Percentiles rank a stretch among this genome's conserved stretches.
phyloP scores from a whole-genome alignment of 2,329 filamentous ascomycete genomes.

The Botryotinia convoluta region DNA sequence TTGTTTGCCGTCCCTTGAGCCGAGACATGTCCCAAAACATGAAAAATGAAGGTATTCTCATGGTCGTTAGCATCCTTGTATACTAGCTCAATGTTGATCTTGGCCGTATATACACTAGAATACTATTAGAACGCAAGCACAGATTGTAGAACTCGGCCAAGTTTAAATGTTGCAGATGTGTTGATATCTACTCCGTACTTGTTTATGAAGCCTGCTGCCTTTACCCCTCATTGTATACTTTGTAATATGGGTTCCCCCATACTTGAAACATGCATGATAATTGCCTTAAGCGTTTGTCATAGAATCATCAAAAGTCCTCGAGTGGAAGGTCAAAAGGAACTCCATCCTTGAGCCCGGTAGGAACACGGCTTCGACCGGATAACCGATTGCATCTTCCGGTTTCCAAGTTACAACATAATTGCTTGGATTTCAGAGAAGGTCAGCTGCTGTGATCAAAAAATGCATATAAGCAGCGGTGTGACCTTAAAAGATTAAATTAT shows the following conservation, averaged over 20 bases:
- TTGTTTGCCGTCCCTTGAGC: slow-evolving; percentile 5
- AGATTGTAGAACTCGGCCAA: neutral
- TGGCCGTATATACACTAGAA: neutral
- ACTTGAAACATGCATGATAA: slow-evolving; percentile 5
- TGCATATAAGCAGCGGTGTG: slow-evolving; percentile 13
- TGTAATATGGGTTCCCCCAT: neutral
- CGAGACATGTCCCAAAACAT: neutral
- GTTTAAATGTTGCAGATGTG: neutral
- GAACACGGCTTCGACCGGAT: slow-evolving; percentile 3
- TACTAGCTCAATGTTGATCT: neutral
- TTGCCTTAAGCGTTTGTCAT: slow-evolving; percentile 13
- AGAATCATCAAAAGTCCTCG: slow-evolving; percentile 6
- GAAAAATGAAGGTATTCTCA: slow-evolving; percentile 12
- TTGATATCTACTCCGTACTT: neutral
- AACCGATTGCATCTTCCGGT: slow-evolving; percentile 4
- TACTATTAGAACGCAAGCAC: neutral
- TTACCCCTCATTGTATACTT: slow-evolving; percentile 2
- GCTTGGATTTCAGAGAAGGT: slow-evolving; percentile 1
- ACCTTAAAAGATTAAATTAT: neutral
- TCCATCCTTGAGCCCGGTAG: slow-evolving; percentile 2
- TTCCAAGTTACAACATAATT: slow-evolving; percentile 4
- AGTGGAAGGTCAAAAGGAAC: neutral
- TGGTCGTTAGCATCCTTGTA: neutral
- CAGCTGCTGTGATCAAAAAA: slow-evolving; percentile 13
- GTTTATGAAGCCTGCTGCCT: neutral